Percentiles rank a stretch among this genome's conserved stretches.
These are phyloP conservation scores for Alternaria conjuncta DNA, from an alignment of 2,329 filamentous ascomycete species.

Conservation along the genomic window DNA sequence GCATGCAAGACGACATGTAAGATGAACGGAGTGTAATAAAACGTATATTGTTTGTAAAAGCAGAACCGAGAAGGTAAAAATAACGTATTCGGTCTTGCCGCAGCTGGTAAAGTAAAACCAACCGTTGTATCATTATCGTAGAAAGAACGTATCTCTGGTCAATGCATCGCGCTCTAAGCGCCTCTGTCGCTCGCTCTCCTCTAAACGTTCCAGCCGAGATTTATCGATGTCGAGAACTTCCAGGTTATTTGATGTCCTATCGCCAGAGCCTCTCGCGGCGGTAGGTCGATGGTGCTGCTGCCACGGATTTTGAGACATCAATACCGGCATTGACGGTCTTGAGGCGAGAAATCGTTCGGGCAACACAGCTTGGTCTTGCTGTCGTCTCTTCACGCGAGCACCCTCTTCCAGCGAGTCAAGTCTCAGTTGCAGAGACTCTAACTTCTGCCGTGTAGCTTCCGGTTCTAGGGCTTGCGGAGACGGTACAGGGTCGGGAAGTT, in stretches of 20 bases:
- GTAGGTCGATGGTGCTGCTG: neutral
- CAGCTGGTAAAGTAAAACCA: neutral
- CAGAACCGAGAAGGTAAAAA: neutral
- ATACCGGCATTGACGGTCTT: constrained; percentile 1
- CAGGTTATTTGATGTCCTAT: neutral
- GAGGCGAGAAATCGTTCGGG: neutral
- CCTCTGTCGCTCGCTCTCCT: neutral
- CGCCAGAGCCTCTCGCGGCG: neutral
- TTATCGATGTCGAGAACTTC: neutral
- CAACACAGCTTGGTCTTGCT: neutral
- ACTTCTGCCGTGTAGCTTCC: neutral
- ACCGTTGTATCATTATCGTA: neutral
- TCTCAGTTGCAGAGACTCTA: neutral
- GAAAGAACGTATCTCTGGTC: neutral
- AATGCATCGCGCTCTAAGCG: neutral
- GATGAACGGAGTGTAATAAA: neutral
- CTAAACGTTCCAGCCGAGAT: neutral
- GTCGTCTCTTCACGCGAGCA: neutral
- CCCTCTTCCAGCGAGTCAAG: neutral
- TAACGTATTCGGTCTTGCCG: neutral
- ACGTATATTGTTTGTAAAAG: neutral
- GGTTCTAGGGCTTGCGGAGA: neutral
- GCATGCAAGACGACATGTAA: neutral
- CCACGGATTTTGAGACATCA: neutral
- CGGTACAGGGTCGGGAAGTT: neutral